A percentile compares a stretch with the other conserved stretches of the same genome.
Conservation (phyloP, 2,329 filamentous ascomycete genomes). For the Teratosphaeriaceae sp. region DNA sequence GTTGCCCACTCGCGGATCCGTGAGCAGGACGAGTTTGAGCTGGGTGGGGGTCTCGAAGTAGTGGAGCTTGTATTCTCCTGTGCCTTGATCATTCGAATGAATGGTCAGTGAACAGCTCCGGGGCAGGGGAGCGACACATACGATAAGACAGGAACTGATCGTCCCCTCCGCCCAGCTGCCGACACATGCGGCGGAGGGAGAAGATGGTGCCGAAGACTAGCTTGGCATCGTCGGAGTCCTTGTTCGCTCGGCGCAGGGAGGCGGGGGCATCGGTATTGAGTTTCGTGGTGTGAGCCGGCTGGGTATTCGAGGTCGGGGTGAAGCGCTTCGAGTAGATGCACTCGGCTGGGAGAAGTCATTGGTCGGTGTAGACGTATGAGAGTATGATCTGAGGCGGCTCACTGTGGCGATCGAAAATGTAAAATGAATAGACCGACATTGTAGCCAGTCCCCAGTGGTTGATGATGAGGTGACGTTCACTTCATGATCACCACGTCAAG, state of each 20-base stretch:
- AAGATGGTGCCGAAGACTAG: conserved; percentile 96
- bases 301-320: conserved; percentile 51
- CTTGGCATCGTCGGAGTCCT: conserved; percentile 74
- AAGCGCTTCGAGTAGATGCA: conserved; percentile 94
- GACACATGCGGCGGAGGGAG: conserved; percentile 91
- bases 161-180: conserved; percentile 87
- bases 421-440: conserved; percentile 96
- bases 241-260: conserved; percentile 28
- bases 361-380: not conserved
- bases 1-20: conserved; percentile 72
- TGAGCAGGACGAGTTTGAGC: conserved; percentile 94
- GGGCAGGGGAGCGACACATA: not conserved
- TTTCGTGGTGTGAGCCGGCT: conserved; percentile 43
- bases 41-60: conserved; percentile 98
- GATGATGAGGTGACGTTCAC: no score
- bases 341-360: conserved; percentile 57
- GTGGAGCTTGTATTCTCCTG: conserved; percentile 93
- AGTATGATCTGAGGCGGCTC: conserved; percentile 29
- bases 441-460: no score
- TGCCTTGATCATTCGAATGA: conserved; percentile 33
- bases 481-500: no score
- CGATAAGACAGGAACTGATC: conserved; percentile 90
- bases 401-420: conserved; percentile 99
- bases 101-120: not conserved
- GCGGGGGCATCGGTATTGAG: conserved; percentile 34